Evolutionary conservation across 352 stramenopile genomes (phyloP), one percentile per base, ranked within the genome.

Genomic region (Phytopythium mirpurense): DNA sequence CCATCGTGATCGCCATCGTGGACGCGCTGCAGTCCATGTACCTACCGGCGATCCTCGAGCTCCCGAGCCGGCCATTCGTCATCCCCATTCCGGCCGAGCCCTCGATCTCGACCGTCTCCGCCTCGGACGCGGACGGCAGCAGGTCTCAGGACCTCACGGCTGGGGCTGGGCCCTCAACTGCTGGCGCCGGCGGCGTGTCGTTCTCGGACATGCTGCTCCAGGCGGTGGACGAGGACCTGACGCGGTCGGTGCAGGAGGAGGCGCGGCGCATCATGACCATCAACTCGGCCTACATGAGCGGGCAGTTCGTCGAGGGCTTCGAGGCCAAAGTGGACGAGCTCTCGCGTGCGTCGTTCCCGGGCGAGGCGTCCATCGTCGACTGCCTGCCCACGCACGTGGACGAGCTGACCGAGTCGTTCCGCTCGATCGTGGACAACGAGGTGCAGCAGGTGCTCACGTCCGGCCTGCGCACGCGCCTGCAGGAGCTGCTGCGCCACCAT

Each of bases 251-350:
- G 3, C 77, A 92, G 47, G 72, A 88, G 23, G 81, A 94, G 43
- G 77, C 81, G 29, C 86, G 84, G 40, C 73, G 90, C 24, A 79
- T 94, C 56, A 91, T 94, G 81, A 86, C 83, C n/a, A 90, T 94
- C 57, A 92, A 92, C 59, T 92, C 83, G 46, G 68, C 83, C 6
- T 88, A 80, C 52, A 78, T 90, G 69, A 92, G 83, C 51, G 74
- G 77, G 18, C 72, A 88, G 44, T 91, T 92, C 59, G 65, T 91
- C 36, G 67, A 72, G 26, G 70, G 56, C 14, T 58, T 94, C 12
- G 63, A 86, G 41, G 56, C 55, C 35, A 86, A 86, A 56, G 77
- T 94, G 43, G 55, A 72, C 31, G 75, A 80, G 9, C 80, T 75
- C 41, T 86, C 74, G 8, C 23, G 38, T 0, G 47, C 43, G 4